phyloP scores from a whole-genome alignment of 2,329 filamentous ascomycete species.

The Neofusicoccum ribis region DNA sequence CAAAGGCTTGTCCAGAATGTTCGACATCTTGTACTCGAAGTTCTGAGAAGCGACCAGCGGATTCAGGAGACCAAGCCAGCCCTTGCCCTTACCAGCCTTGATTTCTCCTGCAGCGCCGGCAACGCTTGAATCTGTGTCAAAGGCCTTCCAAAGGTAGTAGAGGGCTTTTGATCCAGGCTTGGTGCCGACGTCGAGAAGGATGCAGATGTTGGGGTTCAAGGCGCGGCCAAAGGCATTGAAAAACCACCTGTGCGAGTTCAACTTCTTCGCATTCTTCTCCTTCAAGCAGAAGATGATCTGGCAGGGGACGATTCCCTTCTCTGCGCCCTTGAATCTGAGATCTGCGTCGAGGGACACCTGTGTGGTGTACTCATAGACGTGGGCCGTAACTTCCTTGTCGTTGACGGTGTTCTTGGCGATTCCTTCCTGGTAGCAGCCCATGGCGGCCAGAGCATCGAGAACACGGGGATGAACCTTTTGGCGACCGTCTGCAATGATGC shows the following conservation, averaged over 20 bases:
- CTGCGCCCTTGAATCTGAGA: slow-evolving; percentile 97
- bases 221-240: slow-evolving; percentile 96
- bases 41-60: slow-evolving; percentile 96
- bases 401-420: slow-evolving; percentile 99
- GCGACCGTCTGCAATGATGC: slow-evolving; percentile 91
- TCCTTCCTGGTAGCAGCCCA: slow-evolving; percentile 97
- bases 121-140: slow-evolving; percentile 96
- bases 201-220: slow-evolving; percentile 93
- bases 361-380: slow-evolving; percentile 98
- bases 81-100: slow-evolving; percentile 90
- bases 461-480: slow-evolving; percentile 92
- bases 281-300: slow-evolving; percentile 99
- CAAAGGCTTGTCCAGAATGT: slow-evolving; percentile 95
- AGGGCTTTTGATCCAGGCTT: slow-evolving; percentile 84
- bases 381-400: slow-evolving; percentile 88
- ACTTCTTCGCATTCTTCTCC: slow-evolving; percentile 95
- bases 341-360: slow-evolving; percentile 95
- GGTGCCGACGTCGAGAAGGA: slow-evolving; percentile 93
- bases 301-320: slow-evolving; percentile 97
- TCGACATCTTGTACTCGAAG: slow-evolving; percentile 99
- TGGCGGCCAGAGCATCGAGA: slow-evolving; percentile 88
- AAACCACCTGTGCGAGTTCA: slow-evolving; percentile 98
- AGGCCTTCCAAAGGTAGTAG: slow-evolving; percentile 99
- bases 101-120: slow-evolving; percentile 97
- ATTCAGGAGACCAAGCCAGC: slow-evolving; percentile 81